Evolutionary conservation across 2,329 filamentous ascomycete species (phyloP).

Genomic region (Metarhizium anisopliae): DNA sequence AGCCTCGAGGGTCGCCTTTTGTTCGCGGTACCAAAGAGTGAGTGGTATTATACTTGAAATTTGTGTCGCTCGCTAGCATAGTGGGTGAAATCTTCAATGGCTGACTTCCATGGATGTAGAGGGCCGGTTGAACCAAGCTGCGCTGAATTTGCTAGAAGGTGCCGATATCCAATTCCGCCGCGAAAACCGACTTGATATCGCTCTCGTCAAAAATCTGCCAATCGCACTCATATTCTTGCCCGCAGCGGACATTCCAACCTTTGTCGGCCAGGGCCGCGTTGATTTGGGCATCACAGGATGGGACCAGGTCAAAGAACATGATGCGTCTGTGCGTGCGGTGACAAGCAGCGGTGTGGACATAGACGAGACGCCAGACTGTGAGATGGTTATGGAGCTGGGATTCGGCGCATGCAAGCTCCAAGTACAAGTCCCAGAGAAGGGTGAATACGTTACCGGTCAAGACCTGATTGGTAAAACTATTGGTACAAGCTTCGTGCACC

Average conservation of each 20-base stretch:
- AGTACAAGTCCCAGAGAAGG: constrained; percentile 92
- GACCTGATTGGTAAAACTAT: constrained; percentile 88
- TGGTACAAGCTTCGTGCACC: constrained; percentile 86
- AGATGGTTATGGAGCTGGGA: constrained; percentile 80
- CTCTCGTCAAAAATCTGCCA: constrained; percentile 91
- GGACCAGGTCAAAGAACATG: constrained; percentile 89
- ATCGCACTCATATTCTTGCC: constrained; percentile 96
- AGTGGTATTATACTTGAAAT: constrained; percentile 28
- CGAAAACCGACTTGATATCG: constrained; percentile 92
- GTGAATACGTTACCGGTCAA: constrained; percentile 56
- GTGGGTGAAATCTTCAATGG: background rate
- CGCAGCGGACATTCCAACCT: constrained; percentile 93
- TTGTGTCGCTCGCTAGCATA: background rate
- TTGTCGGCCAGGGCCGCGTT: constrained; percentile 88
- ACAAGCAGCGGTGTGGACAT: constrained; percentile 39
- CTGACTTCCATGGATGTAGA: constrained; percentile 42
- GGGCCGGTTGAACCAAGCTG: constrained; percentile 82
- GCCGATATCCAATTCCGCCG: constrained; percentile 95
- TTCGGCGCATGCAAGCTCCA: constrained; percentile 91
- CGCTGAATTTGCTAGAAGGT: constrained; percentile 83
- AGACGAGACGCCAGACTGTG: constrained; percentile 53
- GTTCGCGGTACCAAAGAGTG: constrained; percentile 97
- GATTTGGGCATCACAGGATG: constrained; percentile 91
- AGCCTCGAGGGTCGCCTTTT: constrained; percentile 89
- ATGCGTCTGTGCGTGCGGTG: constrained; percentile 49